These are phyloP conservation scores for Solanum sejunctum DNA, from an alignment of 257 asterid species.

Conservation along the genomic window DNA sequence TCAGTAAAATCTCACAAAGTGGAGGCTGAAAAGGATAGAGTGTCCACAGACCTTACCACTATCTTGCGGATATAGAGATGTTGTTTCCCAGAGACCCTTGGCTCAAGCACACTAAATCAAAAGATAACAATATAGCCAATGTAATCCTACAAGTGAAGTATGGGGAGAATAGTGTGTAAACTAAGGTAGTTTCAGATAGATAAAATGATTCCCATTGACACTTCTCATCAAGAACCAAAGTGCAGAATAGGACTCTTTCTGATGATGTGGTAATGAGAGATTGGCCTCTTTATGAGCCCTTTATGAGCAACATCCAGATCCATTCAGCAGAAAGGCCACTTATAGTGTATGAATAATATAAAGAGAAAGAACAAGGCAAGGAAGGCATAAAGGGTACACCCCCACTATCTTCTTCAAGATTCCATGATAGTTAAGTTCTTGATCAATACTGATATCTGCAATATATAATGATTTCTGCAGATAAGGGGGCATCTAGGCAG, in stretches of 20 bases:
- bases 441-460: not conserved
- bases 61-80: too few species aligned
- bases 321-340: not conserved
- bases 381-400: conserved; percentile 18
- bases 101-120: not conserved
- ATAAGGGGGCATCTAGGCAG: conserved; percentile 8
- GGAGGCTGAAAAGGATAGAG: too few species aligned
- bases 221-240: not conserved
- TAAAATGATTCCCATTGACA: not conserved
- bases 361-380: conserved; percentile 10
- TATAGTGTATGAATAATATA: not conserved
- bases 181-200: not conserved
- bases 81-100: too few species aligned
- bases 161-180: not conserved
- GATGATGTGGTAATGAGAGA: not conserved
- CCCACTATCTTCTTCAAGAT: conserved; percentile 16
- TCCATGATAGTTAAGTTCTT: conserved; percentile 1
- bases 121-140: not conserved
- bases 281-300: not conserved
- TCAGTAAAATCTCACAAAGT: too few species aligned
- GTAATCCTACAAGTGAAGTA: accelerated
- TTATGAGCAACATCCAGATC: conserved; percentile 4
- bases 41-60: too few species aligned
- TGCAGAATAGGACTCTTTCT: not conserved
- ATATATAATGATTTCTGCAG: conserved; percentile 1